phyloP scores from a whole-genome alignment of 192 early-diverging fungal genomes.

The Coemansia sp. region DNA sequence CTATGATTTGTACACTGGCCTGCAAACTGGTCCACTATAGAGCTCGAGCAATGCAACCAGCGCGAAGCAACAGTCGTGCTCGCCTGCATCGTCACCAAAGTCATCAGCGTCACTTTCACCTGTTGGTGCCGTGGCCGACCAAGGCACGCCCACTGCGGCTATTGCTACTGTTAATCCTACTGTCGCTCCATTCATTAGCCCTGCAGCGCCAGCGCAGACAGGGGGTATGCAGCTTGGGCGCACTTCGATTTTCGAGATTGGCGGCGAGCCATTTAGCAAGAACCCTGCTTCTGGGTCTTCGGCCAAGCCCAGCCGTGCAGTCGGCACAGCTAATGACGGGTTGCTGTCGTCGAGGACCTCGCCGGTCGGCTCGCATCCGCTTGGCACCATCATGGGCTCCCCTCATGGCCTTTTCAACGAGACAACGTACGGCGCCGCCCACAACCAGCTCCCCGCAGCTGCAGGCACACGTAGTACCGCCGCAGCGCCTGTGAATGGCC shows the following conservation, averaged over 20 bases:
- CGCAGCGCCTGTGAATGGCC: background rate
- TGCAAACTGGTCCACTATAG: too few species aligned
- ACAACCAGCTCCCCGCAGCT: background rate
- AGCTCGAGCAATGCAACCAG: background rate
- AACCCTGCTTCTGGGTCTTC: background rate
- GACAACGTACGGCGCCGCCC: slow-evolving; percentile 21
- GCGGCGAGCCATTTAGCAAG: slow-evolving; percentile 48
- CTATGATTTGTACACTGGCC: too few species aligned
- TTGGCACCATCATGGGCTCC: slow-evolving; percentile 48
- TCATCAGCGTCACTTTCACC: background rate
- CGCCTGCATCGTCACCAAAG: background rate
- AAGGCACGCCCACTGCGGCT: slow-evolving; percentile 6
- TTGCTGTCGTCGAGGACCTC: slow-evolving; percentile 29
- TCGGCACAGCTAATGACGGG: slow-evolving; percentile 25
- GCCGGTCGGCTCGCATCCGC: slow-evolving; percentile 40
- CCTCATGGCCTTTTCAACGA: slow-evolving; percentile 40
- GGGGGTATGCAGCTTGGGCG: slow-evolving; percentile 17
- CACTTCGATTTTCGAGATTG: slow-evolving; percentile 51
- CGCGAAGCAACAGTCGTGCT: slow-evolving; percentile 1
- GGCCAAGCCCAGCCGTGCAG: slow-evolving; percentile 1
- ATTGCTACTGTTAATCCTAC: slow-evolving; percentile 17
- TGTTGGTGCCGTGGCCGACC: slow-evolving; percentile 3
- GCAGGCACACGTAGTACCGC: slow-evolving; percentile 3
- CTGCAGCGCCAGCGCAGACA: slow-evolving; percentile 15
- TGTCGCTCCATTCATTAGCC: slow-evolving; percentile 19